A percentile compares a stretch with the other conserved stretches of the same genome.
Conservation (phyloP, 1,284 basidiomycete genomes). For the Meira nashicola region DNA sequence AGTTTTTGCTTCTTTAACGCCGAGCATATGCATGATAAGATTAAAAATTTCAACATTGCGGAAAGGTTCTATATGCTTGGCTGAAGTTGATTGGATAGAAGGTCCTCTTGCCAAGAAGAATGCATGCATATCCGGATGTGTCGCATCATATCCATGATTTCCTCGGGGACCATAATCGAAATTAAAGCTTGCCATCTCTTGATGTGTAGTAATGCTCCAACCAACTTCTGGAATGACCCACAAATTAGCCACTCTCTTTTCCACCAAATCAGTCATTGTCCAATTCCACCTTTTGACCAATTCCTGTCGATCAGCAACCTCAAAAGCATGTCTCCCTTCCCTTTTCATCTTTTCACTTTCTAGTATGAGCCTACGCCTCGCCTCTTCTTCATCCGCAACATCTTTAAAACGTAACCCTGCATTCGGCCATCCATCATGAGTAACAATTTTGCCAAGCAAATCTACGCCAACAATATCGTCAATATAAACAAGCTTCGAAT, state of each 20-base stretch:
- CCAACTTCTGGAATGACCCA: slow-evolving; percentile 16
- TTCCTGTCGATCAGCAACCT: slow-evolving; percentile 10
- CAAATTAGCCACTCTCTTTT: slow-evolving; percentile 12
- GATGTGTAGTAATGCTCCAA: slow-evolving; percentile 14
- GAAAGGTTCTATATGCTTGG: slow-evolving; percentile 58
- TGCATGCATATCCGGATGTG: slow-evolving; percentile 70
- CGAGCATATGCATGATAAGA: slow-evolving; percentile 69
- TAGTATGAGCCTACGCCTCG: neutral
- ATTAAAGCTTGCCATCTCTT: slow-evolving; percentile 49
- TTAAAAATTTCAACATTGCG: slow-evolving; percentile 78
- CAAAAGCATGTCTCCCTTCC: neutral
- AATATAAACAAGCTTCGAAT: slow-evolving; percentile 70
- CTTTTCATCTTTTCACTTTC: neutral
- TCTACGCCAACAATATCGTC: slow-evolving; percentile 74
- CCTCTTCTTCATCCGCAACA: neutral
- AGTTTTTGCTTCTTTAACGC: slow-evolving; percentile 56
- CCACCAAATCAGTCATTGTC: slow-evolving; percentile 2
- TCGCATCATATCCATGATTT: slow-evolving; percentile 82
- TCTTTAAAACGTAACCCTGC: slow-evolving; percentile 19
- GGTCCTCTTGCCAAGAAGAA: slow-evolving; percentile 86
- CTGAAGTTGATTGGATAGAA: slow-evolving; percentile 62
- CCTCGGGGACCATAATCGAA: slow-evolving; percentile 61
- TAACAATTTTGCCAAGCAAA: slow-evolving; percentile 63
- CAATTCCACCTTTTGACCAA: slow-evolving; percentile 16
- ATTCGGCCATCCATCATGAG: slow-evolving; percentile 63